A percentile compares a stretch with the other conserved stretches of the same genome.
phyloP scores from a whole-genome alignment of 495 filamentous ascomycete genomes.

The Lophiotrema nucula region DNA sequence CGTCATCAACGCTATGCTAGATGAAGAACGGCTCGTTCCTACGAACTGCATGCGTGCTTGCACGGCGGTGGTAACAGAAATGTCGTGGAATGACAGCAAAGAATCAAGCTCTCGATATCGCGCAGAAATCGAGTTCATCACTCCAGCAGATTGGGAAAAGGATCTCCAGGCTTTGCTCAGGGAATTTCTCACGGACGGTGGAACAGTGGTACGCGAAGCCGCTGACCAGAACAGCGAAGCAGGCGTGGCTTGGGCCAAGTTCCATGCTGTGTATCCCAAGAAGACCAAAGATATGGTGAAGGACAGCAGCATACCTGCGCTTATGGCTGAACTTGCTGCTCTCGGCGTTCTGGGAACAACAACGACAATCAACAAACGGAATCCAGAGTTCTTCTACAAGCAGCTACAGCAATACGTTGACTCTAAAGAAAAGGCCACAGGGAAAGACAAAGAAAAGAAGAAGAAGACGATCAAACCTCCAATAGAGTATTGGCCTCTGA shows the following conservation, averaged over 20 bases:
- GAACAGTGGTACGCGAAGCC: constrained; percentile 47
- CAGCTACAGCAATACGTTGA: constrained; percentile 52
- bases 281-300: constrained; percentile 52
- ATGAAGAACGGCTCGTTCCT: constrained; percentile 48
- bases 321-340: constrained; percentile 47
- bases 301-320: constrained; percentile 38
- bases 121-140: constrained; percentile 66
- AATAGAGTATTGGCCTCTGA: constrained; percentile 65
- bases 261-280: constrained; percentile 63
- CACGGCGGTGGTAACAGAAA: constrained; percentile 65
- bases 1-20: constrained; percentile 40
- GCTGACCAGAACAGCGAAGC: constrained; percentile 52
- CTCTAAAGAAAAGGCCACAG: constrained; percentile 49
- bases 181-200: constrained; percentile 54
- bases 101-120: constrained; percentile 50
- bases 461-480: constrained; percentile 31
- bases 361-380: constrained; percentile 43
- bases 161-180: constrained; percentile 53
- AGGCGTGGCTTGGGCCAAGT: constrained; percentile 61
- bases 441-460: constrained; percentile 39
- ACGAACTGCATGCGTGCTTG: constrained; percentile 64
- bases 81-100: constrained; percentile 58
- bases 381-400: constrained; percentile 46
- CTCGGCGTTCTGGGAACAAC: constrained; percentile 50
- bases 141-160: constrained; percentile 53